Base-by-base conservation (phyloP, 1,284 basidiomycete genomes). In the Erythrobasidium hasegawianum region DNA sequence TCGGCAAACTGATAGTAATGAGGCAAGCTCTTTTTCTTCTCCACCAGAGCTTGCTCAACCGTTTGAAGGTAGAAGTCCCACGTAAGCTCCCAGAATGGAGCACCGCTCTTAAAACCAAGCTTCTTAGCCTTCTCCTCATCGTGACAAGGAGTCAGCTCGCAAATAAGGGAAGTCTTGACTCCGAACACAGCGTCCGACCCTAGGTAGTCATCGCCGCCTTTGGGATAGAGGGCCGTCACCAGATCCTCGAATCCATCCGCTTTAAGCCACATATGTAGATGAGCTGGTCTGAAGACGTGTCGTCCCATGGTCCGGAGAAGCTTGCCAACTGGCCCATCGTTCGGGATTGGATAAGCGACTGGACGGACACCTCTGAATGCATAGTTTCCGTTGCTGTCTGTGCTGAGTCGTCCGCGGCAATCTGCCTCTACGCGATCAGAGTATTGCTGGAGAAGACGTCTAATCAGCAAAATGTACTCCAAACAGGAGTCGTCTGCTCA, bases 321-420 rank as follows among this genome's bases (percentile, higher is more conserved):
- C 27, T 81, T 80, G 1, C 86, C 87, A 4, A 90, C 87, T 0
- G 89, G 85, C 0, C 89, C 83, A 70, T 91, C 89, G 56, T 82
- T 83, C 0, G 88, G 88, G 70, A 89, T 86, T n/a, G 89, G 84
- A 75, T 93, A 93, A 14, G 87, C 77, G 0, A 85, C 81, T 0
- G 90, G 89, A 72, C 88, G 84, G 16, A 92, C 81, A 26, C 87
- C 88, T 38, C 89, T 83, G 77, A 86, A 92, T 8, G 81, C 81
- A 53, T 69, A 69, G 2, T 47, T 24, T 8, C 67, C 67, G 4
- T 69, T 40, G 22, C 41, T 78, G 62, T 81, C 82, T 2, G 86
- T 81, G 24, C 72, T 81, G 40, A 92, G 76, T 13, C 86, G 81
- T 0, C 90, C 90, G 70, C 90, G 81, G 77, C 87, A 91, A 71